Evolutionary conservation across 441 rosid species (phyloP).

Genomic region (Omphalea diandra): DNA sequence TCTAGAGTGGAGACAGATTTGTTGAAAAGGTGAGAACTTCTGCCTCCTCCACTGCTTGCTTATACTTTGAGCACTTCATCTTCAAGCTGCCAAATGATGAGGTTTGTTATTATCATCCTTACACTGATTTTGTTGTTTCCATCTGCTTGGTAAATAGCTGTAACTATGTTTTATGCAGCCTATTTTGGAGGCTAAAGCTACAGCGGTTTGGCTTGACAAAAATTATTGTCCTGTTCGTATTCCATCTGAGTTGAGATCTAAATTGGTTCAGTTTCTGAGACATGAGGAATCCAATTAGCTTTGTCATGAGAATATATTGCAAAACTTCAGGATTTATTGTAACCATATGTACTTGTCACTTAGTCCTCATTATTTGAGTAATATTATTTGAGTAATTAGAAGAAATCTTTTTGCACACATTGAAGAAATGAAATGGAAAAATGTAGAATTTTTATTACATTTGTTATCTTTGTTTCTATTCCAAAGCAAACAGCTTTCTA

Average conservation of each 20-base stretch:
- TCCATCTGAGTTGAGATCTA: conserved; percentile 65
- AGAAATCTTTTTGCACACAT: no score
- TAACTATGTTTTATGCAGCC: conserved; percentile 39
- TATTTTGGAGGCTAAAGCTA: conserved; percentile 73
- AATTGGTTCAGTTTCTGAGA: conserved; percentile 48
- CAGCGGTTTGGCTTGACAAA: conserved; percentile 81
- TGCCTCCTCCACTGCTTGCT: conserved; percentile 56
- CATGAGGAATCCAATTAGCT: conserved; percentile 36
- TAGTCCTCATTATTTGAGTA: not conserved
- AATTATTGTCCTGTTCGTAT: conserved; percentile 75
- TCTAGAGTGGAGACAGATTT: conserved; percentile 69
- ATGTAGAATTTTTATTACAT: not conserved
- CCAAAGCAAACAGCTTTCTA: not conserved
- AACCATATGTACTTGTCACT: not conserved
- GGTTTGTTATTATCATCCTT: conserved; percentile 34
- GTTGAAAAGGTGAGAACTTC: conserved; percentile 56
- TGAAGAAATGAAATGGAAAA: not conserved
- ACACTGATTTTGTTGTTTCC: conserved; percentile 3
- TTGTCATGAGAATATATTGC: not conserved
- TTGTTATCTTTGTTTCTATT: not conserved
- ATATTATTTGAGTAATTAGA: no score
- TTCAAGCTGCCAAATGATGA: conserved; percentile 61
- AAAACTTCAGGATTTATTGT: not conserved
- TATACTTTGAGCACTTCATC: conserved; percentile 65
- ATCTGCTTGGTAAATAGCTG: not conserved